A percentile compares a stretch with the other conserved stretches of the same genome.
Evolutionary conservation across 2,329 filamentous ascomycete genomes (phyloP).

Genomic region (Annulohypoxylon truncatum): DNA sequence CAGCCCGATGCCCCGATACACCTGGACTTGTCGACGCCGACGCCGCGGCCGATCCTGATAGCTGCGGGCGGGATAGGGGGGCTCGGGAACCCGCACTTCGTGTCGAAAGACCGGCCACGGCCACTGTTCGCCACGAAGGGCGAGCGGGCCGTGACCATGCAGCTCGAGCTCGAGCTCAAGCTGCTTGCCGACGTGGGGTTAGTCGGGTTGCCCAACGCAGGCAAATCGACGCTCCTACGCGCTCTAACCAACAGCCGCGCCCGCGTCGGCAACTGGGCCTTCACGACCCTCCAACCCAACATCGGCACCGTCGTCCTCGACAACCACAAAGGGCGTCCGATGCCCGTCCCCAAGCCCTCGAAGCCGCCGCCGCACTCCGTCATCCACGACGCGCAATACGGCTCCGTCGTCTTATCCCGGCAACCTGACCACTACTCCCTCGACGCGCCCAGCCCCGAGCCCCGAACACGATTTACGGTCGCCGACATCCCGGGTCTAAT

Average conservation of each 20-base stretch:
- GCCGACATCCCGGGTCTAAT: slow-evolving; percentile 97
- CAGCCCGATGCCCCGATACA: slow-evolving; percentile 80
- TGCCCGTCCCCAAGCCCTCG: slow-evolving; percentile 51
- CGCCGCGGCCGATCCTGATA: slow-evolving; percentile 84
- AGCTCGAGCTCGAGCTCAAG: slow-evolving; percentile 90
- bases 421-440: slow-evolving; percentile 39
- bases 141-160: slow-evolving; percentile 80
- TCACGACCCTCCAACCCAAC: slow-evolving; percentile 94
- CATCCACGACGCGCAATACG: slow-evolving; percentile 48
- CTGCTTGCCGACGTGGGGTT: slow-evolving; percentile 94
- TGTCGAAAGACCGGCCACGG: slow-evolving; percentile 76
- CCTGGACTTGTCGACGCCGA: slow-evolving; percentile 79
- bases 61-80: slow-evolving; percentile 90
- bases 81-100: slow-evolving; percentile 92
- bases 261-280: slow-evolving; percentile 93
- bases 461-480: slow-evolving; percentile 85
- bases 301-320: slow-evolving; percentile 97
- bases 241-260: slow-evolving; percentile 89
- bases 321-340: slow-evolving; percentile 80
- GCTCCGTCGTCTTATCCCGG: slow-evolving; percentile 46
- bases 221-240: slow-evolving; percentile 91
- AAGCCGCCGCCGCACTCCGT: slow-evolving; percentile 55
- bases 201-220: slow-evolving; percentile 94
- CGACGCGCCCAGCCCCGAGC: slow-evolving; percentile 35
- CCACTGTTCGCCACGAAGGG: slow-evolving; percentile 92